Evolutionary conservation across 2,329 filamentous ascomycete species (phyloP).

Genomic region (Cytospora leucostoma): DNA sequence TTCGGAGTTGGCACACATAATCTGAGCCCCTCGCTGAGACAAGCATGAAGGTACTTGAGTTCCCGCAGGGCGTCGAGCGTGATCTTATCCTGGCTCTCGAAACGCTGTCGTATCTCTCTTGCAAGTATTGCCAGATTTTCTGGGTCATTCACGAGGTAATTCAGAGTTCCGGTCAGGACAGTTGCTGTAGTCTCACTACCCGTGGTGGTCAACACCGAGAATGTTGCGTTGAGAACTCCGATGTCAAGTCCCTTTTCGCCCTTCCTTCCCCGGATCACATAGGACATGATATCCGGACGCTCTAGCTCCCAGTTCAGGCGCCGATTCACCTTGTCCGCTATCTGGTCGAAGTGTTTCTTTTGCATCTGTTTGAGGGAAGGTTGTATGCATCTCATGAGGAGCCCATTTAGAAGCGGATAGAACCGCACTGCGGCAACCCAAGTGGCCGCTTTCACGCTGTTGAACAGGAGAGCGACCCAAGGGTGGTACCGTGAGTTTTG

Average conservation of each 20-base stretch:
- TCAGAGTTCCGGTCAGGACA: constrained; percentile 32
- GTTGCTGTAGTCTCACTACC: constrained; percentile 40
- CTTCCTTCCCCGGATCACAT: constrained; percentile 30
- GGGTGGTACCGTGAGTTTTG: constrained; percentile 33
- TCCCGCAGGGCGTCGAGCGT: constrained; percentile 18
- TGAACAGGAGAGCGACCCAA: constrained; percentile 36
- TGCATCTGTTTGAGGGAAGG: constrained; percentile 29
- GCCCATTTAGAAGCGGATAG: constrained; percentile 29
- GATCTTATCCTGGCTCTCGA: constrained; percentile 40
- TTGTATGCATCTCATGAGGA: constrained; percentile 10
- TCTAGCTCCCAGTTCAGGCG: constrained; percentile 34
- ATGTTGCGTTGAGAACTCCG: constrained; percentile 38
- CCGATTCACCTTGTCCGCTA: constrained; percentile 35
- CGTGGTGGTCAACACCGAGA: constrained; percentile 34
- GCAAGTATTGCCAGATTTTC: constrained; percentile 35
- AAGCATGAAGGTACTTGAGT: constrained; percentile 1
- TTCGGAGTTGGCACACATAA: constrained; percentile 4
- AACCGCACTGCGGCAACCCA: constrained; percentile 31
- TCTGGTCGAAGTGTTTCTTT: constrained; percentile 30
- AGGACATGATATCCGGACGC: constrained; percentile 36
- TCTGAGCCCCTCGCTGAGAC: constrained; percentile 10
- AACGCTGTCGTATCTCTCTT: constrained; percentile 41
- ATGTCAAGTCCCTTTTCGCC: constrained; percentile 27
- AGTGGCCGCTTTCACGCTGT: constrained; percentile 31
- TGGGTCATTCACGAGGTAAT: constrained; percentile 36